These are phyloP conservation scores for Martensiomyces pterosporus DNA, from an alignment of 192 early-diverging fungal genomes.

Conservation along the genomic window DNA sequence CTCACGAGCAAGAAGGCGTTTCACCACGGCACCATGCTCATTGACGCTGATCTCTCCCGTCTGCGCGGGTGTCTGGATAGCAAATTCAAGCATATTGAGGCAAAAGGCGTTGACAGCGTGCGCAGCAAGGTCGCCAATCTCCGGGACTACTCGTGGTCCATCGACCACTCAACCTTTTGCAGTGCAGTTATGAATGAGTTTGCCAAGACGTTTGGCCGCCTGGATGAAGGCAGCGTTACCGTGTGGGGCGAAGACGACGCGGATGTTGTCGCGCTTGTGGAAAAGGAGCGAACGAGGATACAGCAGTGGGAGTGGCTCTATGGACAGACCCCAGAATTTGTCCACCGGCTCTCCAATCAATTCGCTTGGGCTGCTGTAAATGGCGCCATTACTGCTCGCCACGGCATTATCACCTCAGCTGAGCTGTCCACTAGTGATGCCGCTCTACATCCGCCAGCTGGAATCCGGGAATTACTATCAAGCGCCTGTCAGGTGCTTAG, in stretches of 20 bases:
- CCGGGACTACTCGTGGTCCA: slow-evolving; percentile 71
- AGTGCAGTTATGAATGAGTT: slow-evolving; percentile 72
- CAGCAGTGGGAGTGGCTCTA: slow-evolving; percentile 85
- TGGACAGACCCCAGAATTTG: slow-evolving; percentile 90
- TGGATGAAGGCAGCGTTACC: not conserved
- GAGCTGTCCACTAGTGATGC: not conserved
- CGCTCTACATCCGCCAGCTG: too few species aligned
- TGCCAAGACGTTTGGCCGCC: slow-evolving; percentile 50
- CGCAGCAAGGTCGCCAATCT: slow-evolving; percentile 82
- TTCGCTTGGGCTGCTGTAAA: slow-evolving; percentile 30
- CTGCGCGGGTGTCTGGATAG: slow-evolving; percentile 54
- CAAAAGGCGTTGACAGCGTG: slow-evolving; percentile 88
- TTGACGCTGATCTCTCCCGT: slow-evolving; percentile 72
- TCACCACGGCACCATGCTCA: slow-evolving; percentile 99
- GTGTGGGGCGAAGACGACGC: slow-evolving; percentile 14
- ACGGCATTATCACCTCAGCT: slow-evolving; percentile 21
- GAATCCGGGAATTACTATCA: not conserved
- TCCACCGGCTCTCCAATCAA: slow-evolving; percentile 38
- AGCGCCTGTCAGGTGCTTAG: not conserved
- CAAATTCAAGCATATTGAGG: slow-evolving; percentile 55
- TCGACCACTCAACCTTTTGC: slow-evolving; percentile 83
- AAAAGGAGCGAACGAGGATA: slow-evolving; percentile 45
- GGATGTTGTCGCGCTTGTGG: slow-evolving; percentile 14
- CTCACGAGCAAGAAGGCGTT: slow-evolving; percentile 78
- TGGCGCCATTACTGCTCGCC: slow-evolving; percentile 18